Base-by-base conservation (phyloP, 202 grass and related monocot genomes). In the Sporobolus alterniflorus region DNA sequence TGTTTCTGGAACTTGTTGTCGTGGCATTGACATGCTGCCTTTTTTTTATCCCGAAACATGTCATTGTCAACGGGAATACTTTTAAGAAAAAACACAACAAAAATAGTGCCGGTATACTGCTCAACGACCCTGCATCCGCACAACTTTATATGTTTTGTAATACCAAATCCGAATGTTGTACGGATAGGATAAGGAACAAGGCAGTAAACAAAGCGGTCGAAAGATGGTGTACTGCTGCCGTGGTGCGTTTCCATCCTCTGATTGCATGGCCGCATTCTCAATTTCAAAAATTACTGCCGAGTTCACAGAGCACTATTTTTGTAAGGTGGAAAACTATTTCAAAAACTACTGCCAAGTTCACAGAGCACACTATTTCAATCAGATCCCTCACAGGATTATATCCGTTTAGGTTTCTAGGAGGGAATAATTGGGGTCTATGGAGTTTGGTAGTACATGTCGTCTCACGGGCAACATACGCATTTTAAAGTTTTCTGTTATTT, bases 331-430 rank as follows among this genome's bases (percentile, higher is more conserved):
- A 56, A 33, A 70, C n/a, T 31, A 41, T 75, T 25, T 43, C 17
- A 24, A 46, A 22, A 22, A 32, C 31, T 31, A 30, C 6, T 74
- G 24, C 22, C 0, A 8, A 70, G 9, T 56, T 71, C 1, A 26
- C 21, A 4, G 9, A 60, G 5, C 18, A 51, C 10, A 70, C n/a
- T 31, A 41, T 75, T 25, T 43, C 17, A 24, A 46, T n/a, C 64
- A 61, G 50, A 74, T 76, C 65, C 6, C 9, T 51, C 36, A 8
- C 21, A 46, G 28, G 76, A 81, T 84, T 52, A 69, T 55, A 69
- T n/a, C 15, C 15, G 1, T 14, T 49, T 54, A 62, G 15, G 75
- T 71, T 71, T 70, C 64, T 18, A 54, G 11, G 0, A 20, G 12
- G 69, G 26, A 75, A 64, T 76, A 52, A 64, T 28, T 16, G 34